A percentile compares a stretch with the other conserved stretches of the same genome.
Conservation (phyloP, 495 filamentous ascomycete genomes). For the Astrocystis sublimbata region DNA sequence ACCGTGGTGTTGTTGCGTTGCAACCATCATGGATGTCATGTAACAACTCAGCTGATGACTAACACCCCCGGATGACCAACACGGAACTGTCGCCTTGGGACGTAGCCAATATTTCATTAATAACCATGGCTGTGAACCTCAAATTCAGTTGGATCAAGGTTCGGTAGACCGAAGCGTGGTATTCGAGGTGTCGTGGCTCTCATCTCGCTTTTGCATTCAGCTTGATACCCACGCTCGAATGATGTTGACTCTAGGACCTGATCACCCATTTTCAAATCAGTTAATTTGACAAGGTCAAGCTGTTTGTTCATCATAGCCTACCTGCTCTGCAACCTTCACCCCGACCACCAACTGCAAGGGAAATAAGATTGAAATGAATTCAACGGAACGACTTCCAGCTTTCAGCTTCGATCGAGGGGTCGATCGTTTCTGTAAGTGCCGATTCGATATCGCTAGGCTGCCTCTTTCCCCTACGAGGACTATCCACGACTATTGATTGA, state of each 20-base stretch:
- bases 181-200: neutral
- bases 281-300: neutral
- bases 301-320: neutral
- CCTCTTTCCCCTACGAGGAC: neutral
- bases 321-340: neutral
- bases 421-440: neutral
- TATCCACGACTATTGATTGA: too few relatives aligned
- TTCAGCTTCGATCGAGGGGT: neutral
- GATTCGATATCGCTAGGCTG: neutral
- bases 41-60: neutral
- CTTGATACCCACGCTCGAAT: neutral
- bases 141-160: neutral
- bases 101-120: neutral
- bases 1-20: neutral
- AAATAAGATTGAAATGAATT: neutral
- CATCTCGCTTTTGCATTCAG: neutral
- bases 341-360: neutral
- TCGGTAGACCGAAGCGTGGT: neutral
- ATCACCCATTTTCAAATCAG: neutral
- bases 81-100: neutral
- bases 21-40: neutral
- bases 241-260: neutral
- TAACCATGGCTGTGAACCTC: neutral
- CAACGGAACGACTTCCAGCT: neutral
- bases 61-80: too few relatives aligned